Conservation (phyloP, 1,284 basidiomycete species). For the Pterulicium gracile region DNA sequence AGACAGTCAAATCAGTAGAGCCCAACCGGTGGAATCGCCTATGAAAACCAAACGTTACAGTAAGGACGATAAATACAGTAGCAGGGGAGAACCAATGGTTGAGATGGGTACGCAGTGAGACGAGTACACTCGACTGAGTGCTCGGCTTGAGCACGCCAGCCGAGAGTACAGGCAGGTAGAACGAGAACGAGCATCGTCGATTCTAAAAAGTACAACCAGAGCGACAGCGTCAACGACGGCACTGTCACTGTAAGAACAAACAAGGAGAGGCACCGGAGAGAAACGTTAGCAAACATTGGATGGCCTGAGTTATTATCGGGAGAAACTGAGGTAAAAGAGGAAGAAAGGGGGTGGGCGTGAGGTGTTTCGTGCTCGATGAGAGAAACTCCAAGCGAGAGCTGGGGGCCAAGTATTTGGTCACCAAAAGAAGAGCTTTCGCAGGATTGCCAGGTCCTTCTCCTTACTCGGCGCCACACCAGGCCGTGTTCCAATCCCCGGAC, state of each 20-base stretch:
- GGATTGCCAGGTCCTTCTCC: constrained; percentile 24
- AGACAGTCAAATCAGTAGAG: background rate
- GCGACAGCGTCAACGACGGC: background rate
- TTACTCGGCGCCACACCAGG: constrained; percentile 10
- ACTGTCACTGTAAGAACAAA: background rate
- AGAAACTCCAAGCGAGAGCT: background rate
- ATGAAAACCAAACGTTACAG: too few species aligned
- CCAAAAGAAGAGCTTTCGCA: constrained; percentile 35
- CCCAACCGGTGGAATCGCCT: too few species aligned
- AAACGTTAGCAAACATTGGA: background rate
- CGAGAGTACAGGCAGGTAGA: too few species aligned
- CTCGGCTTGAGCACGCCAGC: background rate
- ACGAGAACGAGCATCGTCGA: too few species aligned
- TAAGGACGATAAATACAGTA: too few species aligned
- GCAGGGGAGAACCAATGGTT: too few species aligned
- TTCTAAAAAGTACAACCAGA: too few species aligned
- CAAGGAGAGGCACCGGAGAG: background rate
- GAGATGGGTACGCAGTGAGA: background rate
- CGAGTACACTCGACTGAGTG: background rate
- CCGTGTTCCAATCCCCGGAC: constrained; percentile 15
- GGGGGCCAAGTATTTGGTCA: constrained; percentile 13
- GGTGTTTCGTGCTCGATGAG: background rate
- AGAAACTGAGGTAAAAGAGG: background rate
- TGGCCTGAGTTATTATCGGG: background rate
- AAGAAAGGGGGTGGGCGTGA: background rate